These are phyloP conservation scores for Fragilaria crotonensis DNA, from an alignment of 108 stramenopile species.

Conservation along the genomic window DNA sequence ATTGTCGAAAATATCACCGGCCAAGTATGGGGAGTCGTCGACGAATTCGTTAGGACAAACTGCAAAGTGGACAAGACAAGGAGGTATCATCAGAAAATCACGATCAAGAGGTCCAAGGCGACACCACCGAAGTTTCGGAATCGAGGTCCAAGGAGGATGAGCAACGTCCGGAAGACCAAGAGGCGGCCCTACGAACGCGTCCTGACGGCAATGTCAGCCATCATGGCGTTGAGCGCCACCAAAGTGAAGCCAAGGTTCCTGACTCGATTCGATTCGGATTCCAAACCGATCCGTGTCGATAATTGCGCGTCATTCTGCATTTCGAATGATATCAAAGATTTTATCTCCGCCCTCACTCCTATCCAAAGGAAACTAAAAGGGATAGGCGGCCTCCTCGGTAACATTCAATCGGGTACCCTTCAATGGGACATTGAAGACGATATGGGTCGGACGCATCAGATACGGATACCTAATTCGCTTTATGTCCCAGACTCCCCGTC, in stretches of 20 bases:
- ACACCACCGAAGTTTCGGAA: not conserved
- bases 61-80: too few species aligned
- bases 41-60: too few species aligned
- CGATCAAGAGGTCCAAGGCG: not conserved
- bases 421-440: constrained; percentile 9
- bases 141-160: not conserved
- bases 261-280: constrained; percentile 4
- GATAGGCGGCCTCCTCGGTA: not conserved
- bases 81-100: too few species aligned
- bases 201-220: not conserved
- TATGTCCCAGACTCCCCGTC: not conserved
- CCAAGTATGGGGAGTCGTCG: too few species aligned
- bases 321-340: not conserved
- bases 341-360: not conserved
- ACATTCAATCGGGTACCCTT: not conserved
- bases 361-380: not conserved
- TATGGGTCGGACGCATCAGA: not conserved
- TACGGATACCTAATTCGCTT: not conserved
- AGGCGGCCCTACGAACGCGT: not conserved
- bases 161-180: not conserved
- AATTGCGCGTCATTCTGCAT: constrained; percentile 1
- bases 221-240: not conserved
- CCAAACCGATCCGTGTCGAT: not conserved
- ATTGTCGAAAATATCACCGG: too few species aligned
- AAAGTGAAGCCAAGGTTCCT: not conserved